Percentiles rank a stretch among this genome's conserved stretches.
Conservation (phyloP, 192 early-diverging fungal species). For the Gonapodya prolifera region DNA sequence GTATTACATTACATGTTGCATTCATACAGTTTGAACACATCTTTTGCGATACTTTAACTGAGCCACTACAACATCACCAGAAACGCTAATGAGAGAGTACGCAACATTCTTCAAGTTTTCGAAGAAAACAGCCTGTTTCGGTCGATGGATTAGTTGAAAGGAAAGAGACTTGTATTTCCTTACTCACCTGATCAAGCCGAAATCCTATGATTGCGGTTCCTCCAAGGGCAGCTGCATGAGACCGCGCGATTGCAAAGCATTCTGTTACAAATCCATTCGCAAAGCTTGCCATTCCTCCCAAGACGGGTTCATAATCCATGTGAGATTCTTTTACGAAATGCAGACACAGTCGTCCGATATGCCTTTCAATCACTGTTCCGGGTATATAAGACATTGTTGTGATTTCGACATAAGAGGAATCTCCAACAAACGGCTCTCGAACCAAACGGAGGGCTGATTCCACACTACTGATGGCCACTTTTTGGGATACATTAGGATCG, state of each 20-base stretch:
- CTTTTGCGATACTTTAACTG: too few species aligned
- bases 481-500: background rate
- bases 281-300: conserved; percentile 61
- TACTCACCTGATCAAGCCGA: conserved; percentile 49
- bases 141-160: too few species aligned
- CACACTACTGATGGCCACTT: background rate
- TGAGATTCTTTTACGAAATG: conserved; percentile 70
- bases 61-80: background rate
- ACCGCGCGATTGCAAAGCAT: conserved; percentile 46
- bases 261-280: conserved; percentile 53
- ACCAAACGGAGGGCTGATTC: too few species aligned
- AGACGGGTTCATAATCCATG: conserved; percentile 24
- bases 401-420: conserved; percentile 53
- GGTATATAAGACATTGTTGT: conserved; percentile 57
- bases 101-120: background rate
- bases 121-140: conserved; percentile 1
- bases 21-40: too few species aligned
- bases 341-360: conserved; percentile 58
- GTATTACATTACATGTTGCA: too few species aligned
- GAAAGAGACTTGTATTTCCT: too few species aligned
- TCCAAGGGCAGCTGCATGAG: conserved; percentile 54
- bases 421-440: too few species aligned
- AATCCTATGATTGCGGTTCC: conserved; percentile 61
- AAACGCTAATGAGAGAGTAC: background rate
- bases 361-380: conserved; percentile 24